Evolutionary conservation across 331 rosid species (phyloP).

Genomic region (Telfairia occidentalis): DNA sequence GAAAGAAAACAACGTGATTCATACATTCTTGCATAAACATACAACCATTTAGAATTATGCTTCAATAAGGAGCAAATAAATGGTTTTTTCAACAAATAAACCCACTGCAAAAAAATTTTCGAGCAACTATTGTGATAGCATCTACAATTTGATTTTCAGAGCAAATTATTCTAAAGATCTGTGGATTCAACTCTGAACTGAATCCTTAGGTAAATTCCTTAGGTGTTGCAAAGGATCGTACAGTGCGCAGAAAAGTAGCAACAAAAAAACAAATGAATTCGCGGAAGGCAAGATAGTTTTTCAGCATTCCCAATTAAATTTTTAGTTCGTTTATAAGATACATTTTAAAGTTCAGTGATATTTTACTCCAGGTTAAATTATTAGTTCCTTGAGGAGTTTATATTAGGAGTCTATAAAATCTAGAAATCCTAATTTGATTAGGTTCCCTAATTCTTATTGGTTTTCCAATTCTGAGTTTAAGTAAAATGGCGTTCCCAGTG

Average conservation of each 20-base stretch:
- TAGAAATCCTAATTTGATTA: no score
- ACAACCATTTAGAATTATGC: not conserved
- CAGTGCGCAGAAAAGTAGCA: not conserved
- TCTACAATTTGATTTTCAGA: not conserved
- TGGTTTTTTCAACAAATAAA: not conserved
- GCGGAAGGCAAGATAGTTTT: not conserved
- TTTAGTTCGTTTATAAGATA: not conserved
- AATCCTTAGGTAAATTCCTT: not conserved
- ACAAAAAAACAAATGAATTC: not conserved
- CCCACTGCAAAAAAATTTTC: not conserved
- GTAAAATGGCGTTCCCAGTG: not conserved
- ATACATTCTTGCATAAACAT: no score
- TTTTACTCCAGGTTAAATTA: no score
- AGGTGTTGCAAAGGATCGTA: not conserved
- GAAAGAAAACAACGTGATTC: not conserved
- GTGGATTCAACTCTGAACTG: not conserved
- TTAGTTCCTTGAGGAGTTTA: no score
- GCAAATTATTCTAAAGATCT: not conserved
- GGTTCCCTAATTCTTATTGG: no score
- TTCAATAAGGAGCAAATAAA: not conserved
- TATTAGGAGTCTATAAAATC: no score
- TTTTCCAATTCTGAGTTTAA: not conserved
- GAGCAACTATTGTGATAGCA: not conserved
- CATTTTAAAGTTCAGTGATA: no score
- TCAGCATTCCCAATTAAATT: not conserved